Base-by-base conservation (phyloP, 495 filamentous ascomycete species). In the Lepidopterella palustris region DNA sequence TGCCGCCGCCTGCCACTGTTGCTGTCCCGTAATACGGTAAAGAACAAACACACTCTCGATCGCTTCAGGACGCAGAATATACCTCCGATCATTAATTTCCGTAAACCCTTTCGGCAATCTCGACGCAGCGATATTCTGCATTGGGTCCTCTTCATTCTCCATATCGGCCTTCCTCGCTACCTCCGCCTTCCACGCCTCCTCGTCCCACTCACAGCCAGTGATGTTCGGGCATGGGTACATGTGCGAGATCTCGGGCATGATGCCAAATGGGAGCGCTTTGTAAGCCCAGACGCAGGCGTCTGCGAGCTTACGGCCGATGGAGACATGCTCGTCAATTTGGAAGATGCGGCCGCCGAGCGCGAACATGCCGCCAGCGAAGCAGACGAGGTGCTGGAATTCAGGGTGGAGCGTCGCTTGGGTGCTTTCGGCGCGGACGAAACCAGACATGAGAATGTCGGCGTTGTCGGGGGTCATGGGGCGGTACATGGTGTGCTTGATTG, bases 21-120 rank as follows among this genome's bases (percentile, higher is more conserved):
- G 72, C 54, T 87, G 80, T 10, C 88, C 89, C 0, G 88, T 90
- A 42, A 90, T 83, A 4, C 89, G 80, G 63, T 88, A 90, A 66
- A 90, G 77, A 49, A 89, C 76, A 70, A 91, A 93, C 2, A 92
- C 72, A 39, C 83, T 71, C 54, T 74, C 72, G 50, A 74, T 74
- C 1, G 64, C 77, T 48, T 76, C 87, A 61, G 73, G 72, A 1
- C 85, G 76, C 3, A 93, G 80, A 24, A 87, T 82, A 65, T 91
- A 92, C 11, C 79, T 72, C 2, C 77, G 45, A 61, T 90, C 86
- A 27, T 73, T 65, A 20, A 88, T 76, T 11, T 77, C 73, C 9
- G 76, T 78, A 53, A 90, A 79, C 21, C 87, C 87, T 3, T 75
- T 76, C 4, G 79, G 80, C 1, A 89, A 68, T n/a, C 73, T 68